phyloP scores from a whole-genome alignment of 768 basidiomycete species.

The Leccinellum rugosiceps region DNA sequence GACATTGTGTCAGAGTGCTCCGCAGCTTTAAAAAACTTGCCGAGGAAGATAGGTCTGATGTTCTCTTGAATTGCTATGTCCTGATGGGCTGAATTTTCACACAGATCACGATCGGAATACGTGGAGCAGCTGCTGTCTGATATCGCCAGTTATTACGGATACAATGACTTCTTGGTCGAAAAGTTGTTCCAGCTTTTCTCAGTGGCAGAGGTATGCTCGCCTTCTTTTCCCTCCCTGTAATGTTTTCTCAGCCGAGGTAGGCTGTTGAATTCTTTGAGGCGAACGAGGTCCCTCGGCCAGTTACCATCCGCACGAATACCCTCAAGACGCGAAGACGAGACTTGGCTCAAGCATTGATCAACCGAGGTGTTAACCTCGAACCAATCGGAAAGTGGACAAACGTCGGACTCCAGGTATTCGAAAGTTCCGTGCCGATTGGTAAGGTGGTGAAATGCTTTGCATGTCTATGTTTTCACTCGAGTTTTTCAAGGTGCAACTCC shows the following conservation, averaged over 20 bases:
- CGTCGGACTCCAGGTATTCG: conserved; percentile 98
- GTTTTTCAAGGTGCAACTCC: conserved; percentile 76
- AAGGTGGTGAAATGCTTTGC: conserved; percentile 5
- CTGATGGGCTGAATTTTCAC: conserved; percentile 3
- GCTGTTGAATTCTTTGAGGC: conserved; percentile 98
- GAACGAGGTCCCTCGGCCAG: conserved; percentile 92
- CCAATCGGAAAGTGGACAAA: conserved; percentile 99
- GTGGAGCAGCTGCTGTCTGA: conserved; percentile 83
- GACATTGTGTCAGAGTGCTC: conserved; percentile 69
- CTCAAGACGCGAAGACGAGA: conserved; percentile 91
- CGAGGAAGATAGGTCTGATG: conserved; percentile 55
- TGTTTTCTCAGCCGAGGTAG: conserved; percentile 37
- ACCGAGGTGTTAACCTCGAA: conserved; percentile 95
- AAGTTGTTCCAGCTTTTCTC: conserved; percentile 94
- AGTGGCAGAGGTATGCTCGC: conserved; percentile 71
- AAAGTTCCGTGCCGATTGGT: conserved; percentile 93
- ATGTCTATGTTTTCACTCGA: background rate
- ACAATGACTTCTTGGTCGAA: conserved; percentile 92
- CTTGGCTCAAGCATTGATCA: conserved; percentile 89
- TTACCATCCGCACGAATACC: conserved; percentile 97
- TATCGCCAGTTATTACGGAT: conserved; percentile 95
- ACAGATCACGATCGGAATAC: conserved; percentile 86
- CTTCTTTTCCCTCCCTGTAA: background rate
- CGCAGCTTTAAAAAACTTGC: conserved; percentile 68
- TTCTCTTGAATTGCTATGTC: conserved; percentile 1